A percentile compares a stretch with the other conserved stretches of the same genome.
phyloP scores from a whole-genome alignment of 768 basidiomycete genomes.

The Hypsizygus marmoreus region DNA sequence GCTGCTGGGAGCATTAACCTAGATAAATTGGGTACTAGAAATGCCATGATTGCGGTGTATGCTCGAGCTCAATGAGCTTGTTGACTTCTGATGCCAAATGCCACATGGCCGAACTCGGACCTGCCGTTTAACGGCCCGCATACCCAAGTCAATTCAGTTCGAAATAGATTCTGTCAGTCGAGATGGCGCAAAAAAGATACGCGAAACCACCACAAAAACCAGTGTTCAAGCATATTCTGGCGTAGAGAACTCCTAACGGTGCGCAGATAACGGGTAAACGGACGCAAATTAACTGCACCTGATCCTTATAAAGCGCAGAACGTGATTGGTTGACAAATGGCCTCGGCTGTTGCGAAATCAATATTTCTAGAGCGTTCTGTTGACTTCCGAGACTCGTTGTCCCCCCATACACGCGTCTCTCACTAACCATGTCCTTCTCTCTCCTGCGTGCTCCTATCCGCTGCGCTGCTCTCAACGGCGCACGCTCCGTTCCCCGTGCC shows the following conservation, averaged over 20 bases:
- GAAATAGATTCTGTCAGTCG: no score
- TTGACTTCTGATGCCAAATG: no score
- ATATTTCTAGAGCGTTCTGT: slow-evolving; percentile 14
- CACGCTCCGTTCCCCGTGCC: slow-evolving; percentile 28
- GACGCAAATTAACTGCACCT: slow-evolving; percentile 2
- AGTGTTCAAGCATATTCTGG: no score
- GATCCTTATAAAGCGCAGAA: slow-evolving; percentile 14
- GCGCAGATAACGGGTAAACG: no score
- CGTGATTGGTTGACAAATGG: slow-evolving; percentile 24
- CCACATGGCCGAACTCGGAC: no score
- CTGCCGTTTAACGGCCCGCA: no score
- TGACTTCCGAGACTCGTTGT: slow-evolving; percentile 9
- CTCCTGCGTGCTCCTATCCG: slow-evolving; percentile 54
- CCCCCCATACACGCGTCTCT: background rate
- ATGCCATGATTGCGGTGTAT: background rate
- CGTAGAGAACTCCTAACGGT: no score
- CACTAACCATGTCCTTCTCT: slow-evolving; percentile 56
- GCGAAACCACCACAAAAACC: no score
- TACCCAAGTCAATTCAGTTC: no score
- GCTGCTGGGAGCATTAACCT: background rate
- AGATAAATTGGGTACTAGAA: background rate
- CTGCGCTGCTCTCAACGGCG: slow-evolving; percentile 38
- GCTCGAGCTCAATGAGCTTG: no score
- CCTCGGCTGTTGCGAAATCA: slow-evolving; percentile 9
- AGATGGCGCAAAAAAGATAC: no score